Base-by-base conservation (phyloP, 2,329 filamentous ascomycete genomes). In the Ophiostoma quercus region DNA sequence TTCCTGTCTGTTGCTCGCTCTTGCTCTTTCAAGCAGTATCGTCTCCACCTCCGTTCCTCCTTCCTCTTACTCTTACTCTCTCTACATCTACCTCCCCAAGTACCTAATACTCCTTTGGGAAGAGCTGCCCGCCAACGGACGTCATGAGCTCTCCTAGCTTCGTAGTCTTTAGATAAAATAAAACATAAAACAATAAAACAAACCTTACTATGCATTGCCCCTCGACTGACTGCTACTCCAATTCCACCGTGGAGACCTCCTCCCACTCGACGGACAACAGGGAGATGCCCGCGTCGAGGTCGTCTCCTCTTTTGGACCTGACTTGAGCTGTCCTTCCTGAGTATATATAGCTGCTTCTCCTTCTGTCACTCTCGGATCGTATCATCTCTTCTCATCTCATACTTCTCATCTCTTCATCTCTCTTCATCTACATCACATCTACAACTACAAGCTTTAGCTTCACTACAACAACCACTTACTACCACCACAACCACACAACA, bases 341-440 rank as follows among this genome's bases (percentile, higher is more conserved):
- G 67, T 71, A 71, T 71, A 71, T 71, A 71, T 69, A 71, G 60
- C 7, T 11, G 32, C 25, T 14, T 39, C 39, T 6, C 70, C 32
- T 6, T 34, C 43, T 47, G 60, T 39, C 41, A 9, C 34, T 67
- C 34, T 43, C 43, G 16, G 34, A 34, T 34, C 34, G 34, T 29
- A 34, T 34, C 67, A 32, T 69, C 51, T 37, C 25, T 69, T n/a
- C 16, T 22, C n/a, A n/a, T 25, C n/a, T 57, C 22, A 57, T 25
- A 3, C 6, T 12, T 7, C 7, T 47, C 43, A 47, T 47, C 16
- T 47, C 43, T 47, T 16, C 34, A 34, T 34, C 1, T 34, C 34
- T 34, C n/a, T 25, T 6, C 6, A n/a, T 16, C 12, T 41, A 14
- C 51, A 57, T 19, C 43, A 51, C 47, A 57, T 25, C 60, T 37